Evolutionary conservation across 768 basidiomycete species (phyloP).

Genomic region (Mycena metata): DNA sequence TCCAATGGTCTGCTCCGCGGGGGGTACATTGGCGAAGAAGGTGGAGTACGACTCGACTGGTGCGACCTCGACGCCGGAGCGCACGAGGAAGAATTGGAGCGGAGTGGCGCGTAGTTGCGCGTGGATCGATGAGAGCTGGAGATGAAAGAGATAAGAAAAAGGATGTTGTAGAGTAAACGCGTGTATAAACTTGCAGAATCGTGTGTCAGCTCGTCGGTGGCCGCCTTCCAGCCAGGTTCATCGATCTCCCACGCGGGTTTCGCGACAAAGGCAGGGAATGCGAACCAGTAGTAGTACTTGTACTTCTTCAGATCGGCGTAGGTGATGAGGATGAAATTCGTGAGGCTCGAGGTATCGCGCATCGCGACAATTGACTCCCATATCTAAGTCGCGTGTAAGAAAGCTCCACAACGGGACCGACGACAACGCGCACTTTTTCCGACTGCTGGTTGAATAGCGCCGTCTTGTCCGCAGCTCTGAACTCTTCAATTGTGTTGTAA

Average conservation of each 20-base stretch:
- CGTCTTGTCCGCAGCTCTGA: conserved; percentile 90
- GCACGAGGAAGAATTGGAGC: conserved; percentile 75
- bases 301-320: conserved; percentile 99
- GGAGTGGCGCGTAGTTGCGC: conserved; percentile 57
- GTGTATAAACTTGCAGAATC: conserved; percentile 52
- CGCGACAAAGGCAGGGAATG: conserved; percentile 91
- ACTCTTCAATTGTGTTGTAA: conserved; percentile 97
- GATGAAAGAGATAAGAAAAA: conserved; percentile 5
- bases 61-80: conserved; percentile 58
- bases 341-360: conserved; percentile 70
- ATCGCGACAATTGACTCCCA: conserved; percentile 72
- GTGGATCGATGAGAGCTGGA: conserved; percentile 67
- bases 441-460: conserved; percentile 83
- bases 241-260: conserved; percentile 93
- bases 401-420: not conserved
- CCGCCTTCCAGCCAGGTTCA: conserved; percentile 69
- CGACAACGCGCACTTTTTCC: conserved; percentile 66
- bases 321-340: conserved; percentile 89
- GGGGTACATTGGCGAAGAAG: conserved; percentile 67
- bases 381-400: conserved; percentile 60
- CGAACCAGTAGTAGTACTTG: conserved; percentile 98
- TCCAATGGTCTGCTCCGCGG: conserved; percentile 60
- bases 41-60: conserved; percentile 67
- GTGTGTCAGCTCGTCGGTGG: conserved; percentile 57
- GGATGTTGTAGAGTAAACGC: not conserved